These are phyloP conservation scores for Harringtonia aguacate DNA, from an alignment of 2,329 filamentous ascomycete genomes.

Conservation along the genomic window DNA sequence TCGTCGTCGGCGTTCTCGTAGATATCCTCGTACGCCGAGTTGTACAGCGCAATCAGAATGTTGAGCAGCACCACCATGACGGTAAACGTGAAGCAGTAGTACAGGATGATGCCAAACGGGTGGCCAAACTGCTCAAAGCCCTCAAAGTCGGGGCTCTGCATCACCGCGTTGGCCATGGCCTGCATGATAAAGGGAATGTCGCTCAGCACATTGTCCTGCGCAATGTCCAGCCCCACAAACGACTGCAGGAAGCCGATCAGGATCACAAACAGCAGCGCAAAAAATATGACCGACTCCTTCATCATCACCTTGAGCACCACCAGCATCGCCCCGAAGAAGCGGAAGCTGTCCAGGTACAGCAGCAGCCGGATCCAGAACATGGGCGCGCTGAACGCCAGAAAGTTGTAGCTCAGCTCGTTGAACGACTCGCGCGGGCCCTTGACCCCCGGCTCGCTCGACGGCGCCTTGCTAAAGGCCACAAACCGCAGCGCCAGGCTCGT, in stretches of 20 bases:
- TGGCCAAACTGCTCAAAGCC: conserved; percentile 86
- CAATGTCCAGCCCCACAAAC: conserved; percentile 82
- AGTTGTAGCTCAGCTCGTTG: conserved; percentile 84
- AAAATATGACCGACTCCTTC: conserved; percentile 93
- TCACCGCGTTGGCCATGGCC: conserved; percentile 79
- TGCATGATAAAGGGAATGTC: conserved; percentile 67
- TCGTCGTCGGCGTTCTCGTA: conserved; percentile 91
- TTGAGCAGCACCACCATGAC: conserved; percentile 83
- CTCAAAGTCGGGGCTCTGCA: conserved; percentile 82
- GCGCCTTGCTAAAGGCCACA: conserved; percentile 56
- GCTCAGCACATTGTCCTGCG: conserved; percentile 58
- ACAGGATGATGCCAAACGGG: conserved; percentile 88
- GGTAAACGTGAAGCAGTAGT: conserved; percentile 96
- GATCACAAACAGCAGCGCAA: conserved; percentile 77
- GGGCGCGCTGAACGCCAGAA: conserved; percentile 83
- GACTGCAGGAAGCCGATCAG: conserved; percentile 84
- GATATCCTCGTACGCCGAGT: conserved; percentile 91
- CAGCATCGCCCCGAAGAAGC: conserved; percentile 97
- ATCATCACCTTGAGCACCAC: conserved; percentile 94
- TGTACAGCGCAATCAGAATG: conserved; percentile 94
- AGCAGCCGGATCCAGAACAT: conserved; percentile 95
- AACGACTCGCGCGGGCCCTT: conserved; percentile 44
- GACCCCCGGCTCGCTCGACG: conserved; percentile 19
- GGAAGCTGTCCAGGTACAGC: conserved; percentile 84
- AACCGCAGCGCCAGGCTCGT: conserved; percentile 72